phyloP scores from a whole-genome alignment of 2,329 filamentous ascomycete genomes.

The Diaporthe sp. region DNA sequence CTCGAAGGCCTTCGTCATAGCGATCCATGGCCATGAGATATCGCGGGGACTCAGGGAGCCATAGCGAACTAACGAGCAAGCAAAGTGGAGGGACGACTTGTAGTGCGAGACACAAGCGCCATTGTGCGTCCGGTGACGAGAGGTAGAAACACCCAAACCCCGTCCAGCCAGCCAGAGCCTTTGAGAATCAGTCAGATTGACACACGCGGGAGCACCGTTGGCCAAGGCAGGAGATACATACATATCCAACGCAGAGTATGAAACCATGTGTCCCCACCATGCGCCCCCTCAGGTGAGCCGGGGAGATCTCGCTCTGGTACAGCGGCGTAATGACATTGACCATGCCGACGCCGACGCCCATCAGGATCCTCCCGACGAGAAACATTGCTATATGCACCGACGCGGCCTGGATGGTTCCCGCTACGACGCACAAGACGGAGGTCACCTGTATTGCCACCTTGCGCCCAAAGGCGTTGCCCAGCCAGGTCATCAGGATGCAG shows the following conservation, averaged over 20 bases:
- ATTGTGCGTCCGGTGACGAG: not conserved
- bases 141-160: slow-evolving; percentile 1
- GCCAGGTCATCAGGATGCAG: slow-evolving; percentile 35
- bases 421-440: not conserved
- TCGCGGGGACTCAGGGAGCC: not conserved
- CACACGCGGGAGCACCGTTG: not conserved
- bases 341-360: slow-evolving; percentile 40
- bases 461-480: slow-evolving; percentile 38
- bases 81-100: not conserved
- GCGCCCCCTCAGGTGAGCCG: slow-evolving; percentile 43
- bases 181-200: not conserved
- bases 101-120: not conserved
- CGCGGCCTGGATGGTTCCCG: not conserved
- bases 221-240: not conserved
- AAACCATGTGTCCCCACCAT: slow-evolving; percentile 33
- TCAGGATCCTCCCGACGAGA: slow-evolving; percentile 36
- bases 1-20: not conserved
- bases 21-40: slow-evolving; percentile 8
- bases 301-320: slow-evolving; percentile 47
- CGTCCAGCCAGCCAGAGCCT: slow-evolving; percentile 6
- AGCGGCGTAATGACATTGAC: slow-evolving; percentile 39
- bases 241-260: slow-evolving; percentile 11
- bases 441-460: slow-evolving; percentile 37
- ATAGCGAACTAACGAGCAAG: not conserved
- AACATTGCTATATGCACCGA: slow-evolving; percentile 5